Percentiles rank a stretch among this genome's conserved stretches.
Evolutionary conservation across 2,329 filamentous ascomycete genomes (phyloP).

Genomic region (Cordyceps cateniannulata): DNA sequence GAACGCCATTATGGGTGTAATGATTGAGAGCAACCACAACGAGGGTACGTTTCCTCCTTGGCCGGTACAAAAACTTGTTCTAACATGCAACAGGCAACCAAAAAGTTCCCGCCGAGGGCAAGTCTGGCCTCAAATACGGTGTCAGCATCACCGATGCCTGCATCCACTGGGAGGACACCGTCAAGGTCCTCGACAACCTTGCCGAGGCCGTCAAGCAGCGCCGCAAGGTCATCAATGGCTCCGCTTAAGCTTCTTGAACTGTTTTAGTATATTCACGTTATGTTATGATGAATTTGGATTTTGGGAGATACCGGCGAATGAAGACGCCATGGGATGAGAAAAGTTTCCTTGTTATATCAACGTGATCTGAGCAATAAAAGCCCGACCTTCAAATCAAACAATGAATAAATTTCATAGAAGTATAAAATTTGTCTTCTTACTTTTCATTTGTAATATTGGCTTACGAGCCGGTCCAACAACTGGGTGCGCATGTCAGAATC

Average conservation of each 20-base stretch:
- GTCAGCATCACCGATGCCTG: constrained; percentile 95
- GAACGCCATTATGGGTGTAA: constrained; percentile 85
- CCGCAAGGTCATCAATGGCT: constrained; percentile 39
- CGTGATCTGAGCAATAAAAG: background rate
- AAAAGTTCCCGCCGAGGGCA: constrained; percentile 81
- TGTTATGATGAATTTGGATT: background rate
- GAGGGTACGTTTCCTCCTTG: constrained; percentile 40
- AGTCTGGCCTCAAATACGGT: constrained; percentile 71
- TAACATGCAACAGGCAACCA: constrained; percentile 50
- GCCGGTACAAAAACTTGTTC: background rate
- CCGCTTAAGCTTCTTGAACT: background rate
- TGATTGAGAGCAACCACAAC: constrained; percentile 98
- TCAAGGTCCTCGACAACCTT: constrained; percentile 74
- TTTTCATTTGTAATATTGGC: too few relatives aligned
- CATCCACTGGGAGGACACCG: constrained; percentile 85
- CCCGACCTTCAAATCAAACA: background rate
- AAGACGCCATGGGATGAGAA: background rate
- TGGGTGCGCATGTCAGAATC: too few relatives aligned
- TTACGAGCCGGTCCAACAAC: too few relatives aligned
- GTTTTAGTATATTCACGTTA: background rate
- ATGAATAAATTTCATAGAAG: background rate
- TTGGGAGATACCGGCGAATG: background rate
- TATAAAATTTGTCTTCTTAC: background rate
- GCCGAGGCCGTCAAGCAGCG: constrained; percentile 76
- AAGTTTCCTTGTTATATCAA: constrained; percentile 1